Conservation (phyloP, 2,329 filamentous ascomycete genomes). For the Verticillium isaacii region DNA sequence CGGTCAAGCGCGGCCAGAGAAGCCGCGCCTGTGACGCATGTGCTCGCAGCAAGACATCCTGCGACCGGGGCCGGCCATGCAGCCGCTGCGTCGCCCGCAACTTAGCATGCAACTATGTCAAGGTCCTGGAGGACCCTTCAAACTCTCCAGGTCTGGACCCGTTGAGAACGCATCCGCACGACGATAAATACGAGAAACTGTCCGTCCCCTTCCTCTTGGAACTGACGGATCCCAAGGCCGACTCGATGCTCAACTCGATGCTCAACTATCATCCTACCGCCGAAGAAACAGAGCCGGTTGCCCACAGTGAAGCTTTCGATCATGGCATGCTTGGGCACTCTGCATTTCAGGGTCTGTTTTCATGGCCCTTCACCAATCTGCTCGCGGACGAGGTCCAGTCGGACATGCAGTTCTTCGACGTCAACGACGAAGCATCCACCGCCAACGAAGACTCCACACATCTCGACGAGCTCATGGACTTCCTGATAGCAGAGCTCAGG, state of each 20-base stretch:
- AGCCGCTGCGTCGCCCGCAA: conserved; percentile 16
- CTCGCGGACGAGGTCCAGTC: conserved; percentile 6
- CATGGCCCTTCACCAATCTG: conserved; percentile 7
- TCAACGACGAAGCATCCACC: neutral
- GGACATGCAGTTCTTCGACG: conserved; percentile 2
- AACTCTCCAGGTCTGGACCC: neutral
- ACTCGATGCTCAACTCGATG: conserved; percentile 17
- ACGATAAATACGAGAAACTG: conserved; percentile 12
- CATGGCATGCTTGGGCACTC: neutral
- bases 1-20: conserved; percentile 20
- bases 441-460: neutral
- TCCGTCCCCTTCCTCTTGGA: conserved; percentile 18
- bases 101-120: conserved; percentile 14
- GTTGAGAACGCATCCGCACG: neutral
- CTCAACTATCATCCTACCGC: conserved; percentile 6
- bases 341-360: conserved; percentile 6
- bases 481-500: conserved; percentile 7
- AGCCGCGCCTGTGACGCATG: conserved; percentile 22
- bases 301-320: neutral
- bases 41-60: conserved; percentile 21
- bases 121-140: conserved; percentile 1
- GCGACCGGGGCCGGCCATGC: conserved; percentile 19
- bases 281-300: neutral
- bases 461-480: conserved; percentile 3
- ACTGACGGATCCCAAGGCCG: conserved; percentile 18